Base-by-base conservation (phyloP, 2,329 filamentous ascomycete genomes). In the Colletotrichum eremochloae region DNA sequence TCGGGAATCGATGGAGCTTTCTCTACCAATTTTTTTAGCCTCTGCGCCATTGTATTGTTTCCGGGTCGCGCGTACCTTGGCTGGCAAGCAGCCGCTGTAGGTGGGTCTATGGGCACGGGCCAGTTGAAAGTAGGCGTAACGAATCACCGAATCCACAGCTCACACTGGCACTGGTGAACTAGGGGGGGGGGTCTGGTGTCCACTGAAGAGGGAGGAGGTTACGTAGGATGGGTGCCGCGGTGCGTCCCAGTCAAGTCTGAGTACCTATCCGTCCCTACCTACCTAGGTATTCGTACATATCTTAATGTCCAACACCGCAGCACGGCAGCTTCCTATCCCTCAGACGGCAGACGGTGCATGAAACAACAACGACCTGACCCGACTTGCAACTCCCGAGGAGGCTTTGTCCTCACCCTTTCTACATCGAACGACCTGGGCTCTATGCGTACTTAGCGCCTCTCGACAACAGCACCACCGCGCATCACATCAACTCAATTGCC, bases 1-100 rank as follows among this genome's bases (percentile, higher is more conserved):
- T 63, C 46, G 56, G 68, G 67, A 71, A 73, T 71, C 53, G 67
- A 73, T 73, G 71, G 63, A 71, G 71, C 71, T 71, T 67, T 42
- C 66, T 63, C 67, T 74, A 74, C 72, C 73, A 74, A 75, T 75
- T 75, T 75, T 75, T 74, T 75, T 72, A 68, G 68, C 65, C 68
- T 72, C 57, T 72, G 70, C 67, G 46, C 70, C 60, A 69, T 72
- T 29, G 66, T 60, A 69, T 72, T 36, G 66, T 65, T 69, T 42
- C 66, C 61, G n/a, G 67, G 70, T 72, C 70, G 66, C 66, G 67
- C 66, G 67, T 65, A 70, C 56, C 46, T 61, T 72, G 56, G 56
- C 56, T 65, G 70, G 60, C 61, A 65, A 70, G 66, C 46, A 56
- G 53, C 48, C 46, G 58, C 63, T 44, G 53, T 33, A 31, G 20